Percentiles rank a stretch among this genome's conserved stretches.
Evolutionary conservation across 1,284 basidiomycete genomes (phyloP).

Genomic region (Boletus sp.): DNA sequence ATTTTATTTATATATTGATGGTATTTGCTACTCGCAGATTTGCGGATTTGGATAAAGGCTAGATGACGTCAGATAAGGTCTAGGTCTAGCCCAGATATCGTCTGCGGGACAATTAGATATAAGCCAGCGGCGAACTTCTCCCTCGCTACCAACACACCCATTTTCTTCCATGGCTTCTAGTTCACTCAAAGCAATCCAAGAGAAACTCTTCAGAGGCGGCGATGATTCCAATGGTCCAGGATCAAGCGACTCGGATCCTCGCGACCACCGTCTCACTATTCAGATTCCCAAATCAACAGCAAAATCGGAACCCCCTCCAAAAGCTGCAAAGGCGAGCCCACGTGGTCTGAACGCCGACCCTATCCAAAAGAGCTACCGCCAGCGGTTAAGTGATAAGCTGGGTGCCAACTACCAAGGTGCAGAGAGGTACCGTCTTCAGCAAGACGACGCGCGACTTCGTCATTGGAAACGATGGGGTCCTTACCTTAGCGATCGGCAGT

Average conservation of each 20-base stretch:
- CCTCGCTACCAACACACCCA: neutral
- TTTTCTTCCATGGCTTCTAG: conserved; percentile 36
- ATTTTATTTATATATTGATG: too few species aligned
- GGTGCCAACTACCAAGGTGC: conserved; percentile 60
- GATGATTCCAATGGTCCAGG: conserved; percentile 21
- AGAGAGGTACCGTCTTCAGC: conserved; percentile 68
- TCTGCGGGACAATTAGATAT: conserved; percentile 1
- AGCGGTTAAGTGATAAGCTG: conserved; percentile 56
- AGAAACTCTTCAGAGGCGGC: conserved; percentile 66
- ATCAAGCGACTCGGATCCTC: conserved; percentile 31
- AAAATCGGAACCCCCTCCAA: conserved; percentile 38
- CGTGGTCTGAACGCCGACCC: conserved; percentile 24
- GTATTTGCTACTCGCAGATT: too few species aligned
- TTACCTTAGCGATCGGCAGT: conserved; percentile 95
- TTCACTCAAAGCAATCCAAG: conserved; percentile 62
- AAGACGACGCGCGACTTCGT: conserved; percentile 59
- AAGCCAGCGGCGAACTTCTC: neutral
- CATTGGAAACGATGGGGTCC: conserved; percentile 99
- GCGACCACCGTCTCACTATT: conserved; percentile 60
- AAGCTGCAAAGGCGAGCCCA: conserved; percentile 41
- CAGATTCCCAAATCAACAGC: conserved; percentile 64
- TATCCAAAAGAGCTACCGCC: conserved; percentile 44
- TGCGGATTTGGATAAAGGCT: conserved; percentile 13
- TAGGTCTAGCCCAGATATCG: neutral
- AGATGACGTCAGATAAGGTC: conserved; percentile 24